Base-by-base conservation (phyloP, 1,139 yeast species). In the Blastobotrys persicus region DNA sequence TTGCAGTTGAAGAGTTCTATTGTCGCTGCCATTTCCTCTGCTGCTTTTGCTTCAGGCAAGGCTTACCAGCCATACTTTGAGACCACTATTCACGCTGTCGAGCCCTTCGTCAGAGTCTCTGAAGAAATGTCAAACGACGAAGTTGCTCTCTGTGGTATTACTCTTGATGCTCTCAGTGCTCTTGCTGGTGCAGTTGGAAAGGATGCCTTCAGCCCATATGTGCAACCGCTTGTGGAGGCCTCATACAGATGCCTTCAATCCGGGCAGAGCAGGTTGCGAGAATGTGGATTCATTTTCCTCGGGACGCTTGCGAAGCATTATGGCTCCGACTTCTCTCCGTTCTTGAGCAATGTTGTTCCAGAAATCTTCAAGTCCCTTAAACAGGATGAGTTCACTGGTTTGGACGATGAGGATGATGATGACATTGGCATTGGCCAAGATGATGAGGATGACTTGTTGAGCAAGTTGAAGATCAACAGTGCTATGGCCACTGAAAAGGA, bases 131-230 rank as follows among this genome's bases (percentile, higher is more conserved):
- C 67, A 31, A 69, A 66, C 40, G 65, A 67, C 28, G 69, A 69
- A 43, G 59, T 64, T 18, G 62, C 65, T 78, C 79, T 91, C 62
- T 82, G 94, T 70, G 97, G 96, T 43, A 78, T 84, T 67, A 88
- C 97, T 48, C 83, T 92, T 59, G 98, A 94, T 73, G 87, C 94
- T 63, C 80, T 94, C 59, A 88, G 97, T 39, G 85, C 96, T 19
- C 84, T 92, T 85, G 98, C 96, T 50, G 81, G 92, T 69, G 97
- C 99, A 49, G 97, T 92, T 52, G 96, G 98, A 57, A 85, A 94
- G 50, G 92, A 85, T 61, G 74, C 88, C 1, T 92, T 92, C 72
- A 79, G 88, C 41, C 81, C 86, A 40, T 88, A 80, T 67, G 96
- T 96, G 47, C 83, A 85, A 66, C 94, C 96, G 42, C 79, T 91